Evolutionary conservation across 2,329 filamentous ascomycete genomes (phyloP).

Genomic region (Zymoseptoria pseudotritici): DNA sequence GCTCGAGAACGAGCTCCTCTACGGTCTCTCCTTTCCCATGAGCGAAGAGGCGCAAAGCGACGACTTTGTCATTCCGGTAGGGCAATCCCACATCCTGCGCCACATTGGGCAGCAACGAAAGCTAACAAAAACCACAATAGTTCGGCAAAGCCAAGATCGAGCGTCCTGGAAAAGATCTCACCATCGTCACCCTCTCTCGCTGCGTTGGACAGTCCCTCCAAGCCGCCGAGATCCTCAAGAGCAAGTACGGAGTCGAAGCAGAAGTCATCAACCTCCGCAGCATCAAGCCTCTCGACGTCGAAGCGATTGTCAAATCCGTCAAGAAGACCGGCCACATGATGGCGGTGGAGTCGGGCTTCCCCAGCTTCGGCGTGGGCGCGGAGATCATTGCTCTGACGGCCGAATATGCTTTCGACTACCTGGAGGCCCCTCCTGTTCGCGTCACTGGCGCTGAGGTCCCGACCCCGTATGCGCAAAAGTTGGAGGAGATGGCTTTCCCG

Average conservation of each 20-base stretch:
- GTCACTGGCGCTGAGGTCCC: conserved; percentile 96
- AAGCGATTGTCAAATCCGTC: conserved; percentile 90
- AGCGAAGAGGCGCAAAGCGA: conserved; percentile 91
- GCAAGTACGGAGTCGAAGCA: conserved; percentile 90
- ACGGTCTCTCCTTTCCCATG: conserved; percentile 94
- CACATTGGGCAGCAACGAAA: background rate
- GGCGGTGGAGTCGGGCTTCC: conserved; percentile 91
- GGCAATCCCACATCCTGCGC: conserved; percentile 11
- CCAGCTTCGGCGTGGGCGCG: conserved; percentile 82
- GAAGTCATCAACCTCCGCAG: conserved; percentile 98
- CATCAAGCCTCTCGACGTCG: conserved; percentile 91
- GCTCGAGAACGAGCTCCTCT: conserved; percentile 58
- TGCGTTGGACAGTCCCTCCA: conserved; percentile 87
- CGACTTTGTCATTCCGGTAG: conserved; percentile 83
- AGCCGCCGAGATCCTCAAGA: conserved; percentile 85
- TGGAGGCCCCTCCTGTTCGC: conserved; percentile 85
- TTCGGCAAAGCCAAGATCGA: conserved; percentile 99
- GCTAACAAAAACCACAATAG: conserved; percentile 24
- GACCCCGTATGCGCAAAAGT: conserved; percentile 84
- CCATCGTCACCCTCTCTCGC: conserved; percentile 88
- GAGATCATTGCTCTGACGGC: conserved; percentile 92
- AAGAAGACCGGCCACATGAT: conserved; percentile 97
- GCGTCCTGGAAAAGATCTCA: conserved; percentile 89
- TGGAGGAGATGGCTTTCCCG: conserved; percentile 95
- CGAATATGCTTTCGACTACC: conserved; percentile 98